Evolutionary conservation across 140 eudicot genomes (phyloP).

Genomic region (Erigeron philadelphicus): DNA sequence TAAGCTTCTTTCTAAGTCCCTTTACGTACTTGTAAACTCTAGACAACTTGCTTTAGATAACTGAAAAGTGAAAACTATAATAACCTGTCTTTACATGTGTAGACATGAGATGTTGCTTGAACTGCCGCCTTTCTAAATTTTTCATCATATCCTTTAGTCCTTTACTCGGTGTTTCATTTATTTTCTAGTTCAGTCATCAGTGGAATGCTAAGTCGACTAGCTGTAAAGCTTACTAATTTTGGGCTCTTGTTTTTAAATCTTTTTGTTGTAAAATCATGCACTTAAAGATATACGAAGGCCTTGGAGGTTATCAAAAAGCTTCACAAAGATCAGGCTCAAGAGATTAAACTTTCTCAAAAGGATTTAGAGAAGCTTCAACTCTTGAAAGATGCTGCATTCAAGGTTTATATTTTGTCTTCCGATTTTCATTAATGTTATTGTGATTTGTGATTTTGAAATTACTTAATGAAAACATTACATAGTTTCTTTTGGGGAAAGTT

Average conservation of each 20-base stretch:
- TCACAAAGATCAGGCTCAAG: constrained; percentile 95
- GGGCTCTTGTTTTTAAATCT: background rate
- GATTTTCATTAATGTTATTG: constrained; percentile 3
- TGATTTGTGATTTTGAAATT: background rate
- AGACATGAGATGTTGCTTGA: constrained; percentile 12
- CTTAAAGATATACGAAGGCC: constrained; percentile 80
- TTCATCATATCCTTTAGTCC: background rate
- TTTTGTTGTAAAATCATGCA: constrained; percentile 3
- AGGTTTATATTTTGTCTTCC: constrained; percentile 43
- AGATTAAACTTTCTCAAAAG: constrained; percentile 76
- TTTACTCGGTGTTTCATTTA: constrained; percentile 1
- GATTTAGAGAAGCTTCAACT: constrained; percentile 82
- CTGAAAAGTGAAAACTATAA: background rate
- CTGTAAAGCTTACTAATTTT: constrained; percentile 3
- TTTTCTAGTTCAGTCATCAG: background rate
- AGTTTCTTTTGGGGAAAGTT: background rate
- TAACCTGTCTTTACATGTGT: constrained; percentile 3
- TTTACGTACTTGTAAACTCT: background rate
- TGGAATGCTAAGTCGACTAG: background rate
- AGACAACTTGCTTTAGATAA: background rate
- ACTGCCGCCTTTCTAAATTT: background rate
- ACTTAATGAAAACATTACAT: background rate
- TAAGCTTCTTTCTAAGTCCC: background rate
- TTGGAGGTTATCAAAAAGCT: constrained; percentile 95
- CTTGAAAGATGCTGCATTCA: constrained; percentile 80